phyloP scores from a whole-genome alignment of 306 rosid genomes.

The Prosopis cineraria region DNA sequence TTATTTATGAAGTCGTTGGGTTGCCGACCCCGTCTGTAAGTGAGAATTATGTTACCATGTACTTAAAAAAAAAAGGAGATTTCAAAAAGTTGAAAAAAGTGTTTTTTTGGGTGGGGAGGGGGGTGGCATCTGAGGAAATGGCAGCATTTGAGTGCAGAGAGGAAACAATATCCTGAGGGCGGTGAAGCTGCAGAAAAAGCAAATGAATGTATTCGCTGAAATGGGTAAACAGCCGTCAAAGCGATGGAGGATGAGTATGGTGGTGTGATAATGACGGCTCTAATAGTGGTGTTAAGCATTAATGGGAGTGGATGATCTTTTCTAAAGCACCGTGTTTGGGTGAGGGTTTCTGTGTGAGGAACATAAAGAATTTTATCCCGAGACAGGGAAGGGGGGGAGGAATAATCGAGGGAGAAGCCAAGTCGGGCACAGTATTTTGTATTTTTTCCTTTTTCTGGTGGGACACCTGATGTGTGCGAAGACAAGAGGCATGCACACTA shows the following conservation, averaged over 20 bases:
- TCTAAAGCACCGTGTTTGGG: conserved; percentile 34
- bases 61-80: not conserved
- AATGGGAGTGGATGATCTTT: conserved; percentile 66
- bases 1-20: conserved; percentile 29
- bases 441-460: conserved; percentile 6
- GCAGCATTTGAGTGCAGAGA: conserved; percentile 23
- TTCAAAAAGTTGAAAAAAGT: not conserved
- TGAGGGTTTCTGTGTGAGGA: conserved; percentile 28
- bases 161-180: conserved; percentile 24
- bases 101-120: not conserved
- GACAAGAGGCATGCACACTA: conserved; percentile 26
- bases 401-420: conserved; percentile 34
- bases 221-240: conserved; percentile 42
- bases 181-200: conserved; percentile 26
- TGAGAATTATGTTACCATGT: not conserved
- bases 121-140: conserved; percentile 30
- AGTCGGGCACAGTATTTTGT: not conserved
- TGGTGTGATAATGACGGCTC: conserved; percentile 35
- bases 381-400: conserved; percentile 47
- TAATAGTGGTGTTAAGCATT: conserved; percentile 31
- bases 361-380: conserved; percentile 53
- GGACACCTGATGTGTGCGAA: conserved; percentile 4
- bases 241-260: conserved; percentile 2
- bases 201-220: conserved; percentile 31
- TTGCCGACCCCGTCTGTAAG: conserved; percentile 39